Base-by-base conservation (phyloP, 306 rosid genomes). In the Erythrophleum fordii region DNA sequence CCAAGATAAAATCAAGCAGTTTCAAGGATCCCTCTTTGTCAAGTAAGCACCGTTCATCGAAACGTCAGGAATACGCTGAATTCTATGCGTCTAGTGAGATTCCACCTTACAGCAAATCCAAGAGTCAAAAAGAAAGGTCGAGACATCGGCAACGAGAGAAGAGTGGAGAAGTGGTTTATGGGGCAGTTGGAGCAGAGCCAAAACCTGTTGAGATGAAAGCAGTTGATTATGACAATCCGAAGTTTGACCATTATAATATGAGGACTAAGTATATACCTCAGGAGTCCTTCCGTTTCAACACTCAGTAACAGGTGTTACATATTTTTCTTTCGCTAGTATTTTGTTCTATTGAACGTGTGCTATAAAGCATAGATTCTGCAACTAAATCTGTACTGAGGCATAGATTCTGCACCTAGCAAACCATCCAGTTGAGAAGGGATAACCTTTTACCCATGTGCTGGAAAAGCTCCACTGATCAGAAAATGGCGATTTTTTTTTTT, bases 131-230 rank as follows among this genome's bases (percentile, higher is more conserved):
- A 66, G 97, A 95, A 73, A 88, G 97, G 83, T 71, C 96, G 3
- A 89, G 91, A 84, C 98, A 93, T 73, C 86, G 98, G 37, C 94
- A 86, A 31, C 89, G 98, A 18, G 98, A 93, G 58, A 93, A 93
- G 89, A 93, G 91, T 44, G 96, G 93, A 68, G 93, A 91, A 83
- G 90, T 79, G 20, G 83, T 37, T 81, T 86, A 48, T 25, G 91
- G 91, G 44, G 78, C 87, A 1, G 88, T 59, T 51, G 89, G 89
- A 69, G 46, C 87, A 1, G 95, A 90, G 83, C 76, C 85, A 53
- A 94, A 86, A 76, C 84, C 88, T 0, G 83, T 41, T 58, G 97
- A 90, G 66, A 74, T 55, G 62, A 92, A 89, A 86, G 42, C 86
- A 55, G 90, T 62, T 12, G 88, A 87, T 71, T 86, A 85, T 62